Evolutionary conservation across 1,284 basidiomycete species (phyloP), one percentile per base, ranked within the genome.

Genomic region (Cryptococcus jaspeensis): DNA sequence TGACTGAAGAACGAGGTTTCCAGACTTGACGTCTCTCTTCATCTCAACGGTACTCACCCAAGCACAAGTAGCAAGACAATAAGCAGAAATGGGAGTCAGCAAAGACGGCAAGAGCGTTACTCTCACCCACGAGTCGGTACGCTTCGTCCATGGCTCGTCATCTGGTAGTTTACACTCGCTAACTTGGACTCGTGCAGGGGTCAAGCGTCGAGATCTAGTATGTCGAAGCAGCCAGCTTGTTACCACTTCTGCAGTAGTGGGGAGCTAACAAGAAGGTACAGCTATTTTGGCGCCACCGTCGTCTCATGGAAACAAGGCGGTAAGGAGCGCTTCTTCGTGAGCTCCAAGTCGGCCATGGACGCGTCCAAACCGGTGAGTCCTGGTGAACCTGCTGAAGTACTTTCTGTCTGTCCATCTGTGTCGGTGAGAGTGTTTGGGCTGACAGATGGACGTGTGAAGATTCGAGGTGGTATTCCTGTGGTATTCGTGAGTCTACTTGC

Each of bases 311-410:
- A 74, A 55, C 73, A 76, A 9, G 71, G 64, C 18, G 80, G 82
- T 1, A 69, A 78, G 50, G 90, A 92, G 71, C 81, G 87, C 25
- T 79, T 92, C 41, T 94, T 94, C 45, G 80, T 89, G 47, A 90
- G 89, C 1, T 88, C 86, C 85, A 90, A 87, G 73, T 86, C 90
- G 1, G 77, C 80, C 15, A 77, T 90, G 2, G 89, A 92, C 67
- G 88, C 88, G 1, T 83, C 84, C 53, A 85, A 85, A 70, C 80
- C 86, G 12, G 76, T 78, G 45, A 68, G 77, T 69, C 43, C 40
- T 8, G 55, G 28, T 6, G 49, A 35, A n/a, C 20, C 41, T 40
- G 51, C 48, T 15, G 48, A 55, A 46, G 45, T 53, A 20, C 44
- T 51, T 20, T 22, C 20, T 32, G 23, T 22, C 44, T 53, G 9